Base-by-base conservation (phyloP, 163 green algal genomes). In the Chlorella variabilis region DNA sequence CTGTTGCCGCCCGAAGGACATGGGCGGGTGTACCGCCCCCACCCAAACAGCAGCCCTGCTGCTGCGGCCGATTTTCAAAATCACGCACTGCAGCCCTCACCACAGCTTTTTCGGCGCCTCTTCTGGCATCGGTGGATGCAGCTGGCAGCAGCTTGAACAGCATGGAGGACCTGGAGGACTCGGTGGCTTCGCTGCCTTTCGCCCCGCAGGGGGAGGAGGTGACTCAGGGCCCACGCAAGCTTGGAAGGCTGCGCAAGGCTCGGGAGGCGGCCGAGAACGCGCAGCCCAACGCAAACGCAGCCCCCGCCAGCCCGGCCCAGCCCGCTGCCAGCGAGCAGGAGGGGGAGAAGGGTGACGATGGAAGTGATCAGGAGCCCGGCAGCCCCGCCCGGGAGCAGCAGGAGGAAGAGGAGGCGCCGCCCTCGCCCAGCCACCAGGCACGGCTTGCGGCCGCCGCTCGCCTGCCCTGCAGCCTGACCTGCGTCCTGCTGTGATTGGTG, bases 181-280 rank as follows among this genome's bases (percentile, higher is more conserved):
- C 54, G 2, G 36, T 80, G 38, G 48, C 8, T 33, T 80, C 73
- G 9, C 54, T 80, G 73, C 56, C 54, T 3, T 36, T 20, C 23
- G 65, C 65, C 38, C 27, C 20, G 21, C 65, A 49, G 38, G 65
- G 38, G 7, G 73, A 71, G 17, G 54, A 80, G 38, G 70, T 66
- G 2, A 34, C 39, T 9, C 62, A 80, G 56, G 54, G 39, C 0
- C 73, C 51, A 1, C 65, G 65, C 38, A 56, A 56, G 56, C 38
- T 80, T 27, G 73, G 73, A 42, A 38, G 73, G 38, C 56, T 80
- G 36, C 73, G 73, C 17, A 80, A 80, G 29, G 73, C 73, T 21
- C 38, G 29, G 29, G 56, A 31, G 13, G 27, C 56, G 4, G 33
- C 34, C 3, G 70, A 77, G 48, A 77, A 77, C 31, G 48, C 70